Base-by-base conservation (phyloP, 2,329 filamentous ascomycete species). In the Stachybotrys chlorohalonatus region DNA sequence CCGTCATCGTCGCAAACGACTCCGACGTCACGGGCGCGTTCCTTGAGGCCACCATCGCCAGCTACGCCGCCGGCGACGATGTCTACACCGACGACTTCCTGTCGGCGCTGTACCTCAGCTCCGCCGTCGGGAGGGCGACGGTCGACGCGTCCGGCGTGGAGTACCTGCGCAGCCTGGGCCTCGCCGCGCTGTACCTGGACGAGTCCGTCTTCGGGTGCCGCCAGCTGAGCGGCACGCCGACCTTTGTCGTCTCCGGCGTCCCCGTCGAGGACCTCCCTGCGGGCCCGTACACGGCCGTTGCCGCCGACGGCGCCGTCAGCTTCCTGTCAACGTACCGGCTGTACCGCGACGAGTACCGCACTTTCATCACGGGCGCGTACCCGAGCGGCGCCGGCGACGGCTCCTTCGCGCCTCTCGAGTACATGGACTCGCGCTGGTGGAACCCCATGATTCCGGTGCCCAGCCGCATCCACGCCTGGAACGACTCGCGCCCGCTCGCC, bases 271-370 rank as follows among this genome's bases (percentile, higher is more conserved):
- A 51, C 8, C 31, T 51, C 5, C 49, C 30, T 7, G 13, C 49
- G 11, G 49, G 49, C n/a, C 49, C 49, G 5, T 51, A 51, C 30
- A 51, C 49, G 6, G 49, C 49, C 11, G 31, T 36, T 3, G 31
- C 31, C 7, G 15, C 24, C 15, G 24, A 31, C n/a, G 49, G 49
- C 9, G 49, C 49, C 11, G n/a, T 51, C 5, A 51, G 30, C 49
- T 11, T 51, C 7, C 49, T 51, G 8, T 31, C 49, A 4, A 51
- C 49, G 11, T 51, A 32, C 49, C 24, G 49, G 6, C 30, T 51
- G 30, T 51, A 51, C n/a, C 49, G 49, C 11, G 49, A 51, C 31
- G 49, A 51, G 30, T 51, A 51, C 49, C 49, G 49, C 49, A 36
- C 30, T 30, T 51, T 51, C n/a, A 51, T 51, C 30, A 32, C 49